Evolutionary conservation across 176 grass and related monocot species (phyloP).

Genomic region (Hordeum vulgare): DNA sequence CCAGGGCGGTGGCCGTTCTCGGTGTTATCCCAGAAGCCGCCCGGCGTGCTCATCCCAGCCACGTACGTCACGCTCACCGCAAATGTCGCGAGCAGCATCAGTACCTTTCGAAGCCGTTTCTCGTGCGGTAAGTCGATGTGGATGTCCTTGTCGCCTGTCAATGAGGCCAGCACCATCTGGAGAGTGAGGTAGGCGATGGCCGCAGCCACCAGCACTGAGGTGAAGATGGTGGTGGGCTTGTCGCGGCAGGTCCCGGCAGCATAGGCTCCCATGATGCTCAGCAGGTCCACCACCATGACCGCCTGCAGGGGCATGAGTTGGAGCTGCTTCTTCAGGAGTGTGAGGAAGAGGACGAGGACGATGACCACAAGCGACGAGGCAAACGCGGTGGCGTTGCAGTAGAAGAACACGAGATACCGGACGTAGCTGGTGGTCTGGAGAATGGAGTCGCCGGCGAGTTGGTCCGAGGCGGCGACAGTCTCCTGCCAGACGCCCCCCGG

Average conservation of each 20-base stretch:
- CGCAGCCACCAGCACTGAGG: background rate
- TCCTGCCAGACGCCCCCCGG: conserved; percentile 28
- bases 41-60: conserved; percentile 24
- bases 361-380: conserved; percentile 17
- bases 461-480: too few relatives aligned
- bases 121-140: background rate
- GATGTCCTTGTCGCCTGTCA: background rate
- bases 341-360: conserved; percentile 1
- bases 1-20: background rate
- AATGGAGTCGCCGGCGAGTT: conserved; percentile 7
- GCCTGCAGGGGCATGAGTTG: background rate
- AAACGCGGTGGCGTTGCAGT: conserved; percentile 29
- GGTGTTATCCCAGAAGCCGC: conserved; percentile 8
- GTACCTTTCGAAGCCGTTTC: background rate
- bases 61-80: conserved; percentile 17
- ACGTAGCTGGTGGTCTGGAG: background rate
- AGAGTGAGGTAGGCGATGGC: background rate
- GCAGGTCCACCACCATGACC: background rate
- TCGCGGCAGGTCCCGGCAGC: background rate
- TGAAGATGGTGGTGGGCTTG: background rate
- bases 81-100: conserved; percentile 34
- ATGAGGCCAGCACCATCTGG: background rate
- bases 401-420: conserved; percentile 24
- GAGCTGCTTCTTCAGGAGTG: background rate
- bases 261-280: conserved; percentile 22